A percentile compares a stretch with the other conserved stretches of the same genome.
Evolutionary conservation across 805 yeast genomes (phyloP).

Genomic region (Candida bentonensis): DNA sequence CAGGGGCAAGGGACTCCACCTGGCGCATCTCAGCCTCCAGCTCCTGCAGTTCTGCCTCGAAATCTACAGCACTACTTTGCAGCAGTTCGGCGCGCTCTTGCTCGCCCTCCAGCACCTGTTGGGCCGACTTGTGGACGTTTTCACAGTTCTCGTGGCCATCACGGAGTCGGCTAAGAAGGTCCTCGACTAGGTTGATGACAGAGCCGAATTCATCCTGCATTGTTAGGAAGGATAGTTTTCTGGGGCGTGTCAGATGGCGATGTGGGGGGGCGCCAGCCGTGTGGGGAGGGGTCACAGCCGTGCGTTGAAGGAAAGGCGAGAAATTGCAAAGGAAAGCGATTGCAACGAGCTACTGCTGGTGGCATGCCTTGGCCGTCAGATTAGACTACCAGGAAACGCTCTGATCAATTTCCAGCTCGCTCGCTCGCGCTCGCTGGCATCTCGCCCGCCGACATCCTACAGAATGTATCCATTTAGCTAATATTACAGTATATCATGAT

Average conservation of each 20-base stretch:
- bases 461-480: too few relatives aligned
- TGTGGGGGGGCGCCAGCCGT: constrained; percentile 2
- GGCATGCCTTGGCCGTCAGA: too few relatives aligned
- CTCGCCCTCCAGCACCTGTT: neutral
- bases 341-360: too few relatives aligned
- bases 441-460: too few relatives aligned
- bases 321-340: too few relatives aligned
- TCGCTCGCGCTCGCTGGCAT: too few relatives aligned
- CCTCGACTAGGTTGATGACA: neutral
- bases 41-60: neutral
- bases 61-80: neutral
- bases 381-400: too few relatives aligned
- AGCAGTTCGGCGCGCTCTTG: neutral
- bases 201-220: neutral
- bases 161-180: neutral
- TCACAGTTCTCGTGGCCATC: neutral
- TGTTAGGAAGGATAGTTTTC: too few relatives aligned
- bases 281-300: too few relatives aligned
- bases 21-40: neutral
- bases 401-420: too few relatives aligned
- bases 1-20: neutral
- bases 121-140: neutral
- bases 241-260: neutral
- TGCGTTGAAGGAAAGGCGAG: too few relatives aligned
- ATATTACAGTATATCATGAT: too few relatives aligned